These are phyloP conservation scores for Cucumis hystrix DNA, from an alignment of 306 rosid genomes.

Conservation along the genomic window DNA sequence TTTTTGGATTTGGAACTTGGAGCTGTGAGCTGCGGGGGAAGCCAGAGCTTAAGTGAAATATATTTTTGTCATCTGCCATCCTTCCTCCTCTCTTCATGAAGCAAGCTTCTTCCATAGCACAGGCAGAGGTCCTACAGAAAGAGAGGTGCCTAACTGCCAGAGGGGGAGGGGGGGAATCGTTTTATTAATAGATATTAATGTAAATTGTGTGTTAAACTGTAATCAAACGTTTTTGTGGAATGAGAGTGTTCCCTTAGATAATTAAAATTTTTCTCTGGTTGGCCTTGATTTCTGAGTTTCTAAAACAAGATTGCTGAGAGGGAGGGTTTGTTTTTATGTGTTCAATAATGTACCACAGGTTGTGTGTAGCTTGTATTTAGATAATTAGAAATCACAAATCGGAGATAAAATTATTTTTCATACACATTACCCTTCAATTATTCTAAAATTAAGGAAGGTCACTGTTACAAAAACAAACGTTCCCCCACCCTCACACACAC, in stretches of 20 bases:
- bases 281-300: background rate
- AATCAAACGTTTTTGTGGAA: background rate
- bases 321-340: background rate
- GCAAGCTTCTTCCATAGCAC: background rate
- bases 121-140: background rate
- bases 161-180: background rate
- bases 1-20: background rate
- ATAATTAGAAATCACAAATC: background rate
- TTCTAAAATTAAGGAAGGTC: too few species aligned
- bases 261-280: background rate
- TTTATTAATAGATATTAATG: background rate
- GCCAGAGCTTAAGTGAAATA: background rate
- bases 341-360: background rate
- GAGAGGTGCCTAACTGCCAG: background rate
- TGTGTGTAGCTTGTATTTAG: background rate
- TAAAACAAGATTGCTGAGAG: background rate
- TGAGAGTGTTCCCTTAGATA: background rate
- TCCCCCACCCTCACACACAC: too few species aligned
- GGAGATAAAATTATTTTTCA: too few species aligned
- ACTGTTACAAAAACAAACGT: too few species aligned
- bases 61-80: background rate
- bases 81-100: slow-evolving; percentile 1
- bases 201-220: background rate
- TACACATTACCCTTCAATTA: background rate
- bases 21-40: background rate